Conservation (phyloP, 139 green algal species). For the Micromonas pusilla region DNA sequence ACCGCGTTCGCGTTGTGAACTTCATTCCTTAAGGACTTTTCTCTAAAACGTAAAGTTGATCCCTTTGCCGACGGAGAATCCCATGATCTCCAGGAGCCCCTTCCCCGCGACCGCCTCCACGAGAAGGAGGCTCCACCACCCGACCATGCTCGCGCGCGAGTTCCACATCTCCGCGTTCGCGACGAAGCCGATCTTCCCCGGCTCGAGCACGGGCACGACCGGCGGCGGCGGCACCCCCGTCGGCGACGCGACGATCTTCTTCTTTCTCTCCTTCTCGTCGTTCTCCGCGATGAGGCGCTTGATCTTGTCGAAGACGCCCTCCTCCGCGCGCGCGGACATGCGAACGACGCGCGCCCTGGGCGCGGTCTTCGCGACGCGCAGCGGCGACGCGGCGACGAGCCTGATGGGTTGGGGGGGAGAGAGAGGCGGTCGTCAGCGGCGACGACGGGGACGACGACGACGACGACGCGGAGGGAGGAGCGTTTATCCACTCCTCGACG, state of each 20-base stretch:
- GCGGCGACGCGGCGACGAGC: too few relatives aligned
- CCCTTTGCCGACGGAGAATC: conserved; percentile 20
- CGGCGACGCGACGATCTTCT: not conserved
- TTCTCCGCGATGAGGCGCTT: not conserved
- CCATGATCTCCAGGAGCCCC: conserved; percentile 5
- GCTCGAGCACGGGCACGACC: not conserved
- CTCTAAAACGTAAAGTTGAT: conserved; percentile 28
- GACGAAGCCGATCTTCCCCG: conserved; percentile 24
- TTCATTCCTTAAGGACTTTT: too few relatives aligned
- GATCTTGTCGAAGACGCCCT: not conserved
- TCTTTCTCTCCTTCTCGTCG: not conserved
- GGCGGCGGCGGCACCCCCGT: conserved; percentile 6
- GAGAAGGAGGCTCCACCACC: conserved; percentile 11
- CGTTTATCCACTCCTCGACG: too few relatives aligned
- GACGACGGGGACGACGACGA: too few relatives aligned
- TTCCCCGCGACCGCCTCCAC: conserved; percentile 22
- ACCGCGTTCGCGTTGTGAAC: not conserved
- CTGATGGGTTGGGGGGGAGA: too few relatives aligned
- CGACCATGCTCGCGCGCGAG: conserved; percentile 9
- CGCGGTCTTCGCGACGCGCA: too few relatives aligned
- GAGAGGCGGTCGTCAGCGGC: too few relatives aligned
- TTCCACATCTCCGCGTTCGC: conserved; percentile 23
- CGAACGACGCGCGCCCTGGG: too few relatives aligned
- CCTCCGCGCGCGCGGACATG: not conserved
- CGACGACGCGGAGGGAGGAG: too few relatives aligned